A percentile compares a stretch with the other conserved stretches of the same genome.
phyloP scores from a whole-genome alignment of 148 eudicot genomes.

The Heliamphora exappendiculata region DNA sequence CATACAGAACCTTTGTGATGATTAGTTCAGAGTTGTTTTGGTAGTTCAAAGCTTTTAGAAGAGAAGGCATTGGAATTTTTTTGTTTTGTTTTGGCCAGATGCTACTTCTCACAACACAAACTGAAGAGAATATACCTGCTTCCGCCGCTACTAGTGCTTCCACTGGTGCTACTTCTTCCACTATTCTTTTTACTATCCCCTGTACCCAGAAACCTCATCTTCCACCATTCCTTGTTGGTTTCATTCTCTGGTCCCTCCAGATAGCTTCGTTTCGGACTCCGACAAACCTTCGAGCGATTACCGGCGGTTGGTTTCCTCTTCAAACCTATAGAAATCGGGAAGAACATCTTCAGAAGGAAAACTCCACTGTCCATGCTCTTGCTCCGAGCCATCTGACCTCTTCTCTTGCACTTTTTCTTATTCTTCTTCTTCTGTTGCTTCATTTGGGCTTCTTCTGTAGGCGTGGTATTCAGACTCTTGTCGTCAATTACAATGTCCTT shows the following conservation, averaged over 20 bases:
- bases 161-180: slow-evolving; percentile 8
- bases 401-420: not conserved
- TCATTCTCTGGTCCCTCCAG: slow-evolving; percentile 14
- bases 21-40: too few relatives aligned
- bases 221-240: slow-evolving; percentile 21
- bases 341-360: slow-evolving; percentile 25
- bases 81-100: not conserved
- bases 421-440: slow-evolving; percentile 2
- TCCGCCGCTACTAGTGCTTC: not conserved
- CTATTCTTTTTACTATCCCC: slow-evolving; percentile 2
- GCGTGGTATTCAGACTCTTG: not conserved
- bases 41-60: too few relatives aligned
- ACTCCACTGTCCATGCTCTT: slow-evolving; percentile 33
- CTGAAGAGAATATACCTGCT: not conserved
- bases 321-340: slow-evolving; percentile 17
- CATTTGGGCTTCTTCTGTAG: not conserved
- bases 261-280: not conserved
- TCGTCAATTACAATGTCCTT: not conserved
- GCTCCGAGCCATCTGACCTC: slow-evolving; percentile 15
- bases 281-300: slow-evolving; percentile 9
- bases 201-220: slow-evolving; percentile 10
- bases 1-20: too few relatives aligned
- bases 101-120: not conserved
- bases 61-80: too few relatives aligned
- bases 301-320: slow-evolving; percentile 14